Percentiles rank a stretch among this genome's conserved stretches.
Evolutionary conservation across 257 asterid species (phyloP).

Genomic region (Eucommia ulmoides): DNA sequence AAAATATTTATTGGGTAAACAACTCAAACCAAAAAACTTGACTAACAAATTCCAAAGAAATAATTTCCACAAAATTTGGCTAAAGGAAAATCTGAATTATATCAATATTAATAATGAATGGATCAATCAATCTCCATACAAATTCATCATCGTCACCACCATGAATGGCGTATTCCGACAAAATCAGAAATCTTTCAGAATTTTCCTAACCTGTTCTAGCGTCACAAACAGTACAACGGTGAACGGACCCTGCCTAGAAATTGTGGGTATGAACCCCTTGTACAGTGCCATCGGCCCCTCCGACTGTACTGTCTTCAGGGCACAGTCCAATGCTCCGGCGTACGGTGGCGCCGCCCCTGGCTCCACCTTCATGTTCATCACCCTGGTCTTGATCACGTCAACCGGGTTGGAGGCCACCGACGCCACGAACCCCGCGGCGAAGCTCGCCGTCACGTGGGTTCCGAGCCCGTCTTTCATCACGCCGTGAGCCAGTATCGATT

Average conservation of each 20-base stretch:
- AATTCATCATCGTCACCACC: background rate
- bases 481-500: background rate
- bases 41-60: no score
- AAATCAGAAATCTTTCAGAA: background rate
- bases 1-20: no score
- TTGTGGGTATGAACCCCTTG: background rate
- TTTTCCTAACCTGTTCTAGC: background rate
- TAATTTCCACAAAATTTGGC: no score
- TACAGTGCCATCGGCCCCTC: background rate
- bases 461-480: constrained; percentile 2
- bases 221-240: constrained; percentile 1
- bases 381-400: constrained; percentile 1
- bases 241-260: background rate
- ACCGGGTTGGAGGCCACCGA: background rate
- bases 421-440: background rate
- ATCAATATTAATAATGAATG: no score
- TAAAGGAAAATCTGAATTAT: no score
- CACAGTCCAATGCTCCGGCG: background rate
- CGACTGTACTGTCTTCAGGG: background rate
- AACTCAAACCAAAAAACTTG: no score
- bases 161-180: background rate
- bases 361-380: constrained; percentile 1
- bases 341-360: background rate
- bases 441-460: background rate
- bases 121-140: background rate